Evolutionary conservation across 768 basidiomycete species (phyloP), one percentile per base, ranked within the genome.

Genomic region (Tulasnella calospora): DNA sequence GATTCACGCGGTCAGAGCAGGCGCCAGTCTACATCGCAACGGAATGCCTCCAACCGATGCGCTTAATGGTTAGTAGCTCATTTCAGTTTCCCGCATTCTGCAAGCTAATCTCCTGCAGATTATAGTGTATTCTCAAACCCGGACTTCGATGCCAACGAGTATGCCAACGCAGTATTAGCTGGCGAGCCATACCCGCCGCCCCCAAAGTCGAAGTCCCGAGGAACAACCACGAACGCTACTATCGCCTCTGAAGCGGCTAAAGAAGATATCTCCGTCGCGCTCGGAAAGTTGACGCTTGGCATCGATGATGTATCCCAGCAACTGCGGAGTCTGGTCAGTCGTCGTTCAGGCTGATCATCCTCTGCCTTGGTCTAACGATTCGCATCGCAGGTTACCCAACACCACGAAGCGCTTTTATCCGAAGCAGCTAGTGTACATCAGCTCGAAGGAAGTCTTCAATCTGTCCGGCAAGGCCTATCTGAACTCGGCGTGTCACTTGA

Each of bases 281-380:
- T 98, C 38, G 91, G 94, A 8, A 96, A 94, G 83, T 87, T 99
- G 4, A 92, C 91, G 79, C 89, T 91, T 82, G 93, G 92, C 0
- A 92, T 98, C 79, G 97, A 98, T 55, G 96, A 99, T 84, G 91
- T 97, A 27, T 91, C 92, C 36, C 94, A 92, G 83, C 95, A 98
- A 84, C 92, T 99, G 74, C 93, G 93, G 84, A 87, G 87, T 71
- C 86, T 97, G 84, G 95, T 96, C 79, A 80, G 91, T 85, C 19
- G 21, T 61, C 15, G 12, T 15, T 23, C 33, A 23, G 13, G 38
- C 38, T n/a, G 9, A 30, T 36, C 47, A 41, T 41, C 23, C 33
- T 21, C 19, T 41, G 57, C 44, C 41, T 78, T 40, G 2, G 21
- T 17, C 72, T 47, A 3, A 17, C 3, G 46, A 5, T 61, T 0